Evolutionary conservation across 176 grass and related monocot species (phyloP), one percentile per base, ranked within the genome.

Genomic region (Saccharum spontaneum): DNA sequence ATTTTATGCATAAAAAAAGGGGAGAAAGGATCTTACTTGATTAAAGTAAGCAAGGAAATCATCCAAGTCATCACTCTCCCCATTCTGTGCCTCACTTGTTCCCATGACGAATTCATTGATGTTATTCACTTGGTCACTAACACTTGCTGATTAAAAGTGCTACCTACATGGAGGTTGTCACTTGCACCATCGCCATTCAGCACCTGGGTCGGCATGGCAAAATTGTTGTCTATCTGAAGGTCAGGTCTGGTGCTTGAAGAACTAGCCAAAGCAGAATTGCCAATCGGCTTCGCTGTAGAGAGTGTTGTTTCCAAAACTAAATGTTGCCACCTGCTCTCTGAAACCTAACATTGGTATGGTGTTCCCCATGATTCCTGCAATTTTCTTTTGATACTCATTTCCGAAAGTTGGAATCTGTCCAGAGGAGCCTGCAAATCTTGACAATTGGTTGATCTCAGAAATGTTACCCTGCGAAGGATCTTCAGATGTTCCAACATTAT

Each of bases 21-120:
- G 3, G 23, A 20, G 8, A 79, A 43, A 73, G 4, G 28, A 71
- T 85, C 63, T 90, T 86, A 89, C 80, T 5, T 82, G 16, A 28
- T 67, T 50, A 34, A 67, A 40, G 63, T 1, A 31, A n/a, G 44
- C 14, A 8, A 80, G 7, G 39, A 83, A 18, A 8, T 76, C 80
- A 40, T 84, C 80, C 22, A 72, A 8, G 8, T 33, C 67, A 20
- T 23, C 66, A 57, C 7, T 78, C 5, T 67, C 6, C 16, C 12
- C 65, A 72, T 30, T 73, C 26, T 82, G 61, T 34, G 24, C 16
- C 28, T 76, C 69, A 31, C 44, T 55, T 78, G 6, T 61, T 57
- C 52, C 34, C 13, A 55, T 16, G 78, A 43, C 41, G 15, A 31
- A 61, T 18, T 74, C 26, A 67, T 76, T 79, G 50, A 4, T 86